Base-by-base conservation (phyloP, 2,329 filamentous ascomycete genomes). In the Chalara sp. region DNA sequence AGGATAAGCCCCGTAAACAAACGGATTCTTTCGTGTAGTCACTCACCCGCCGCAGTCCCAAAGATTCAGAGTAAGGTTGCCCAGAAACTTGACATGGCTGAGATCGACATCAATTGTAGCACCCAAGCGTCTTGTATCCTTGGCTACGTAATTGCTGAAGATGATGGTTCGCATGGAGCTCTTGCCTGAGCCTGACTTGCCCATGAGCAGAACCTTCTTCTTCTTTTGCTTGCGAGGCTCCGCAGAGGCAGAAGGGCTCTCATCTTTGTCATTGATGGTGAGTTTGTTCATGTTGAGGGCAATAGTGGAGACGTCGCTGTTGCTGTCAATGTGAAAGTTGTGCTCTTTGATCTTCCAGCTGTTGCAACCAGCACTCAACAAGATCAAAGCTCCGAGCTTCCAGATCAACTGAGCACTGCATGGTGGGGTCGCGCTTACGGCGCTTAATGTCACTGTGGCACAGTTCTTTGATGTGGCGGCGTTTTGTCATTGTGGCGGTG, bases 151-250 rank as follows among this genome's bases (percentile, higher is more conserved):
- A 71, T 97, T 97, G 75, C 89, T 96, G 72, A 99, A 99, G 68
- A 99, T 96, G 65, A 99, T 97, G 65, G 87, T 93, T 57, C 93
- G 82, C 93, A 99, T 99, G 51, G 90, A 96, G 41, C 91, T 96
- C 72, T 99, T 99, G 50, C 93, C 93, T 0, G 92, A 96, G 49
- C 93, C 93, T 56, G 89, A 95, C 75, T 96, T 96, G 61, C 93
- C 93, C 93, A 91, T 91, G 55, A 91, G 74, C 46, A 91, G 75
- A 47, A 91, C 87, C 78, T 91, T 91, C 74, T 88, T 89, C 78
- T 91, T 91, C 76, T 89, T 88, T 62, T 80, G 79, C 60, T 84
- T 85, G 12, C 61, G 60, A 6, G 61, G 58, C 50, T 65, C 63
- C 1, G 58, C 53, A 13, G 53, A 55, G 12, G 59, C 58, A 3